Percentiles rank a stretch among this genome's conserved stretches.
phyloP scores from a whole-genome alignment of 1,284 basidiomycete species.

The Peniophora sp. region DNA sequence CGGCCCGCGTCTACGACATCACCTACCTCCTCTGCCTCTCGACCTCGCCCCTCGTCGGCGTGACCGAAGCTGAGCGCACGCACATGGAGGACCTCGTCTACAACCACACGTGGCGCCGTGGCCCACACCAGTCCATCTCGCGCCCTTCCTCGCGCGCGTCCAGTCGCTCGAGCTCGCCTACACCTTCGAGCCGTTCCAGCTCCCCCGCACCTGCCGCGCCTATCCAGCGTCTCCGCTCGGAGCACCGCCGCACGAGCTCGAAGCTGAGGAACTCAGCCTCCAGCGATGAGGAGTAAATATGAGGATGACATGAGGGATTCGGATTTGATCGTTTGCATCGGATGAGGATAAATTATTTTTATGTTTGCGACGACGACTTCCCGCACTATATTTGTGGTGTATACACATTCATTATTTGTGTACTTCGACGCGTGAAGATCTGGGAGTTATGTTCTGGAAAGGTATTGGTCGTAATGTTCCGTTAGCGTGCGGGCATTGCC shows the following conservation, averaged over 20 bases:
- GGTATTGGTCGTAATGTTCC: no score
- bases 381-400: neutral
- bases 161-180: neutral
- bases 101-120: slow-evolving; percentile 2
- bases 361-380: neutral
- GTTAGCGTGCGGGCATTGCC: no score
- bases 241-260: neutral
- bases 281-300: neutral
- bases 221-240: neutral
- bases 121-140: neutral
- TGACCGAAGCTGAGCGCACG: neutral
- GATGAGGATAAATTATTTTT: neutral
- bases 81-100: slow-evolving; percentile 1
- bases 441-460: no score
- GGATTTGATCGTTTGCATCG: no score
- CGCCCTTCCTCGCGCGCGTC: neutral
- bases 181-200: neutral
- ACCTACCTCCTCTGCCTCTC: neutral
- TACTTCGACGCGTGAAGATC: no score
- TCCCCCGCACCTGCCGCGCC: neutral
- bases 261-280: neutral
- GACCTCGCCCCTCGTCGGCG: neutral
- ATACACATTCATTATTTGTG: neutral
- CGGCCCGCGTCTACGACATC: neutral
- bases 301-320: no score